Conservation (phyloP, 495 filamentous ascomycete genomes). For the Usnea hakonensis region DNA sequence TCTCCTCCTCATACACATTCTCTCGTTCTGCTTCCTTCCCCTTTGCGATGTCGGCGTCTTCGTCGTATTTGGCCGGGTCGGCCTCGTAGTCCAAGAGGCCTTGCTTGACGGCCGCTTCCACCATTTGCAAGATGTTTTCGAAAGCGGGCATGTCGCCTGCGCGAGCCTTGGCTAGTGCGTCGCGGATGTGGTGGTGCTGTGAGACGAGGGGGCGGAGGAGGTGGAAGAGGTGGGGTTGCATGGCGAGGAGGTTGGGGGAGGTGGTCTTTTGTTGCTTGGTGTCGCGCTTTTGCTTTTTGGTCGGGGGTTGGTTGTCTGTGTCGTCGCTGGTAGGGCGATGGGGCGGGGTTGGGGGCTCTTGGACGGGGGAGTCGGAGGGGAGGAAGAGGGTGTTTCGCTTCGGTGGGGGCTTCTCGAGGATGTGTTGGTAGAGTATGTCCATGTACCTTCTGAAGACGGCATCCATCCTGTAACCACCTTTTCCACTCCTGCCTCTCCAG, state of each 20-base stretch:
- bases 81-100: slow-evolving; percentile 67
- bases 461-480: slow-evolving; percentile 84
- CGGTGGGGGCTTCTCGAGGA: slow-evolving; percentile 55
- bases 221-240: slow-evolving; percentile 92
- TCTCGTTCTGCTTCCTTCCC: slow-evolving; percentile 27
- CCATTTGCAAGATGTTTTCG: slow-evolving; percentile 59
- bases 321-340: slow-evolving; percentile 2
- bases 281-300: slow-evolving; percentile 54
- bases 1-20: slow-evolving; percentile 32
- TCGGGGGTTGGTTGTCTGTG: slow-evolving; percentile 37
- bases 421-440: slow-evolving; percentile 75
- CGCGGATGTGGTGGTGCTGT: slow-evolving; percentile 69
- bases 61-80: slow-evolving; percentile 49
- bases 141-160: slow-evolving; percentile 61
- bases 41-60: slow-evolving; percentile 30
- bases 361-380: slow-evolving; percentile 46
- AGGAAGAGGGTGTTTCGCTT: slow-evolving; percentile 64
- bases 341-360: neutral
- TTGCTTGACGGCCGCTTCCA: slow-evolving; percentile 60
- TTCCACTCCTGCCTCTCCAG: slow-evolving; percentile 74
- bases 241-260: slow-evolving; percentile 67
- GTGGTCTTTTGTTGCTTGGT: slow-evolving; percentile 39
- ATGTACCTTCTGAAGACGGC: slow-evolving; percentile 80
- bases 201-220: slow-evolving; percentile 74
- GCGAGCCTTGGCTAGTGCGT: slow-evolving; percentile 60